Conservation (phyloP, 768 basidiomycete genomes). For the Tricholomella constricta region DNA sequence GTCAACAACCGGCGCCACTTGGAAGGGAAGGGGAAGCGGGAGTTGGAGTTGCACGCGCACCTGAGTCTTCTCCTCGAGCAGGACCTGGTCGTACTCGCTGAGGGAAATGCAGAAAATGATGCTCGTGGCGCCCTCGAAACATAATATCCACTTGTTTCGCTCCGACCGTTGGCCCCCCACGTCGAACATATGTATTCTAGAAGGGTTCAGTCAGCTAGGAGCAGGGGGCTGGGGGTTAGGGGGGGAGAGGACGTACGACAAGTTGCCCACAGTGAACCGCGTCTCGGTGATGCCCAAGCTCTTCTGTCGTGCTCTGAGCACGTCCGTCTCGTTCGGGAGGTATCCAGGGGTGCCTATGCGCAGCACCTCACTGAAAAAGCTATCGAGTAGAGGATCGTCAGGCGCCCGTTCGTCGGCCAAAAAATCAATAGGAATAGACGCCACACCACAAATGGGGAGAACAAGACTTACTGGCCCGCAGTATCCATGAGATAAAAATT, state of each 20-base stretch:
- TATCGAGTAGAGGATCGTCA: slow-evolving; percentile 29
- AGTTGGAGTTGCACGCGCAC: slow-evolving; percentile 39
- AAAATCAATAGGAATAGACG: too few species aligned
- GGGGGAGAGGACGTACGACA: slow-evolving; percentile 44
- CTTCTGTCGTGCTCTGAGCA: slow-evolving; percentile 83
- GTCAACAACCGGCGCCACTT: too few species aligned
- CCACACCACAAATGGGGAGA: background rate
- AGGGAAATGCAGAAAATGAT: slow-evolving; percentile 75
- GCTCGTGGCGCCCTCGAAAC: slow-evolving; percentile 52
- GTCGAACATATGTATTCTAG: slow-evolving; percentile 69
- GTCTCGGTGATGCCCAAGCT: slow-evolving; percentile 92
- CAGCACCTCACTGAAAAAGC: slow-evolving; percentile 85
- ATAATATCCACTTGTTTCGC: slow-evolving; percentile 80
- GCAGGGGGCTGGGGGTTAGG: background rate
- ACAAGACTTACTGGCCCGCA: slow-evolving; percentile 72
- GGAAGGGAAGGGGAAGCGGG: background rate
- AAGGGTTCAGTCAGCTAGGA: background rate
- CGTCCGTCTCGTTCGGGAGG: slow-evolving; percentile 82
- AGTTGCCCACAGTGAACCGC: slow-evolving; percentile 67
- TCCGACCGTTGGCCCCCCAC: slow-evolving; percentile 82
- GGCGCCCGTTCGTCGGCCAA: too few species aligned
- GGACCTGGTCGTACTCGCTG: slow-evolving; percentile 75
- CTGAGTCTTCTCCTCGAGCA: slow-evolving; percentile 68
- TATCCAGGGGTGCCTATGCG: slow-evolving; percentile 84
- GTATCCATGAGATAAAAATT: slow-evolving; percentile 97